A percentile compares a stretch with the other conserved stretches of the same genome.
Conservation (phyloP, 345 rosid species). For the Conringia planisiliqua region DNA sequence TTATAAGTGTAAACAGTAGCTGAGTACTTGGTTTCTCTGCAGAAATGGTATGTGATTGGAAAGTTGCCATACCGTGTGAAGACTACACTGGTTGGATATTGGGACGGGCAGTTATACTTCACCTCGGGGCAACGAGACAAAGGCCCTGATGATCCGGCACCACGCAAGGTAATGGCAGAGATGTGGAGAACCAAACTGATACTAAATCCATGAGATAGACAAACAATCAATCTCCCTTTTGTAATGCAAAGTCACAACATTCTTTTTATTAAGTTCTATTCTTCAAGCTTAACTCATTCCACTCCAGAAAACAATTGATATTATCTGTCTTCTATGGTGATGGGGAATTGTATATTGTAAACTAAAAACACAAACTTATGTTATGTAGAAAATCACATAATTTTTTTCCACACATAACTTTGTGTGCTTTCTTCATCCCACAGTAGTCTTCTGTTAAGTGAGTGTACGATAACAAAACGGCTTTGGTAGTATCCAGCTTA, state of each 20-base stretch:
- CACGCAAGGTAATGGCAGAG: slow-evolving; percentile 74
- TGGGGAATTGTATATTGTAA: slow-evolving; percentile 23
- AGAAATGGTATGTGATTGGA: slow-evolving; percentile 89
- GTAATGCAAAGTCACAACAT: neutral
- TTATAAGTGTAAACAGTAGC: neutral
- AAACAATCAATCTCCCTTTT: neutral
- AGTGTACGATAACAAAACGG: neutral
- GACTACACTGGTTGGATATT: slow-evolving; percentile 77
- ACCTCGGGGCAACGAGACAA: slow-evolving; percentile 96
- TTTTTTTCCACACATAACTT: neutral
- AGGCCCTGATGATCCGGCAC: slow-evolving; percentile 80
- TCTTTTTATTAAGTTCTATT: neutral
- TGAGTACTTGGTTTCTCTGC: neutral
- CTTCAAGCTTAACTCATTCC: neutral
- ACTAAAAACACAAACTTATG: slow-evolving; percentile 18
- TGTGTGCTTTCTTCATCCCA: slow-evolving; percentile 43
- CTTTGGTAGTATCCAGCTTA: neutral
- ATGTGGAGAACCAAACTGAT: slow-evolving; percentile 89
- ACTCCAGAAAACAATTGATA: neutral
- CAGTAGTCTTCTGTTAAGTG: slow-evolving; percentile 61
- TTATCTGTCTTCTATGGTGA: neutral
- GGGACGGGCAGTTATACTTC: slow-evolving; percentile 83
- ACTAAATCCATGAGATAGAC: slow-evolving; percentile 38
- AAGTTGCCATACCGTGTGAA: slow-evolving; percentile 92
- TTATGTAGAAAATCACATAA: neutral